Percentiles rank a stretch among this genome's conserved stretches.
phyloP scores from a whole-genome alignment of 1,284 basidiomycete genomes.

The Coniferiporia weirii region DNA sequence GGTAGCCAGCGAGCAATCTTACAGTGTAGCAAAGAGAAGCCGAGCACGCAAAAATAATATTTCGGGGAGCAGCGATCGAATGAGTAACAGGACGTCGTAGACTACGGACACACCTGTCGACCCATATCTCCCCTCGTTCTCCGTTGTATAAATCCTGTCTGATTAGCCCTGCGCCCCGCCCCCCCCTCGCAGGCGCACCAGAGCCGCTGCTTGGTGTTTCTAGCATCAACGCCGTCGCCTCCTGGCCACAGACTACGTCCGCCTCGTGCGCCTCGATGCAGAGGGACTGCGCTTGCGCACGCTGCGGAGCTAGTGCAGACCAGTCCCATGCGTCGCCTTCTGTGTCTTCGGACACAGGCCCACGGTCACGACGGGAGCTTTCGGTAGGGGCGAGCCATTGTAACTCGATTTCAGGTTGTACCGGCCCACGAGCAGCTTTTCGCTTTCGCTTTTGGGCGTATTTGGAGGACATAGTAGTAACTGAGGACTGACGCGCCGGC shows the following conservation, averaged over 20 bases:
- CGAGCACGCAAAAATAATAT: neutral
- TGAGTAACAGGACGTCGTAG: conserved; percentile 15
- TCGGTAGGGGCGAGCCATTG: neutral
- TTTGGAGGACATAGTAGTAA: neutral
- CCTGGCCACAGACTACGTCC: conserved; percentile 49
- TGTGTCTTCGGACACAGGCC: neutral
- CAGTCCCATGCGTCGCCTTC: neutral
- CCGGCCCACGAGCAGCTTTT: neutral
- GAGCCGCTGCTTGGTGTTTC: conserved; percentile 40
- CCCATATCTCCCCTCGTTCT: conserved; percentile 33
- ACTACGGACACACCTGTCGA: conserved; percentile 55
- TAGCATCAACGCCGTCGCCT: conserved; percentile 36
- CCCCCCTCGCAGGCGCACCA: conserved; percentile 16
- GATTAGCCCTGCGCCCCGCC: conserved; percentile 18
- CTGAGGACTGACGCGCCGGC: neutral
- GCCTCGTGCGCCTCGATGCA: conserved; percentile 66
- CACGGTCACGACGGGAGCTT: neutral
- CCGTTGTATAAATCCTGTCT: neutral
- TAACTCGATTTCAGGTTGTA: neutral
- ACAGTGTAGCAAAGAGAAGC: neutral
- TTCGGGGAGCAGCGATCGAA: conserved; percentile 5
- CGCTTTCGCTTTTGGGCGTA: conserved; percentile 3
- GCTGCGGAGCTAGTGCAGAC: neutral
- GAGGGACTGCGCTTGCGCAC: conserved; percentile 26
- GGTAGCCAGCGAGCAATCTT: neutral